Base-by-base conservation (phyloP, 2,329 filamentous ascomycete species). In the Didymellaceae sp. region DNA sequence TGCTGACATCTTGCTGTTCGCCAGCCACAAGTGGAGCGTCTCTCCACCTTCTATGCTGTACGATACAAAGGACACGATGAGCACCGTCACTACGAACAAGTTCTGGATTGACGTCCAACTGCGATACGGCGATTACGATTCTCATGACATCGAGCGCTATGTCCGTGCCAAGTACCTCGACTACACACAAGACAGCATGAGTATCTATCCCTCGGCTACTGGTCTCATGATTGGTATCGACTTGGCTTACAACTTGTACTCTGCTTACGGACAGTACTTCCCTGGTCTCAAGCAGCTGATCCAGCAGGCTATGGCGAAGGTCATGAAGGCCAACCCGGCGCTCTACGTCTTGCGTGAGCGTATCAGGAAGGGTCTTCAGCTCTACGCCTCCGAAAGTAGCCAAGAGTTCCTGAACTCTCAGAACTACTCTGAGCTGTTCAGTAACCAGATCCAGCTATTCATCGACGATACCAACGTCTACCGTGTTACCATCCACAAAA, bases 391-490 rank as follows among this genome's bases (percentile, higher is more conserved):
- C 0, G 95, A 99, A 78, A 97, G 91, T 78, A 97, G 96, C 77
- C 94, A 99, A 69, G 95, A 99, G 76, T 99, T 99, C 81, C 77
- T 99, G 61, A 99, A 99, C 78, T 97, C 93, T 1, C 94, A 99
- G 77, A 99, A 99, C 73, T 99, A 99, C 79, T 97, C 94, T 0
- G 94, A 99, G 72, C 82, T 99, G 26, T 99, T 99, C 82, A 99
- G 93, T 80, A 96, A 97, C 75, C 93, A 97, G 78, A 96, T 95
- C 22, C 94, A 99, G 78, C 82, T 99, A 38, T 99, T 99, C 78
- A 97, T 99, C 58, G 94, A 99, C 65, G 94, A 99, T 71, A 99
- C 94, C 54, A 99, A 99, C 67, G 95, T 99, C 42, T 99, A 99
- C 73, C 92, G 94, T 79, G 94, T 99, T 55, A 99, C 94, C 0